Base-by-base conservation (phyloP, 306 rosid genomes). In the Casuarina equisetifolia region DNA sequence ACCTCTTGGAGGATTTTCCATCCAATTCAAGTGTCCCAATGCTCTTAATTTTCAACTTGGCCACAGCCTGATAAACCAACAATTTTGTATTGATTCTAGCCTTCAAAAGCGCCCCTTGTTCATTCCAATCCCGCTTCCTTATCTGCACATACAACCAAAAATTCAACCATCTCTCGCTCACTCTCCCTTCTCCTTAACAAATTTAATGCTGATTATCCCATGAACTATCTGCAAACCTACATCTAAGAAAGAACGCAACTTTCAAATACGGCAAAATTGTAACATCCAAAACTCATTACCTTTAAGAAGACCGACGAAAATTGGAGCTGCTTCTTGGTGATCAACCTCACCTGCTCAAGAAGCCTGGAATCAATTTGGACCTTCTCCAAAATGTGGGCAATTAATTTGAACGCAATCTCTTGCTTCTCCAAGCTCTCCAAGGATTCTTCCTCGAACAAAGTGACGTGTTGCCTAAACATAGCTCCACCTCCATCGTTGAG, bases 81-180 rank as follows among this genome's bases (percentile, higher is more conserved):
- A 95, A 73, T 81, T 95, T 95, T 25, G 90, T 83, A 80, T 92
- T 95, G 81, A 95, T 92, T 85, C 97, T 92, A 19, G 86, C 86
- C 84, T 95, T 95, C 75, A 92, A 81, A 80, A 83, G 84, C n/a
- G 88, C 82, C 48, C 99, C 99, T 76, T 92, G 97, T 78, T 95
- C 97, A 25, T 84, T 91, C 99, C 99, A 95, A 57, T 95, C 97
- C 79, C 92, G 89, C 91, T 92, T 95, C 89, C 91, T 87, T 79
- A 95, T 95, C 99, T 95, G 96, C 82, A 76, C 74, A 86, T 59
- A 62, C 43, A 74, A 36, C 55, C 82, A 78, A 67, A 48, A 61
- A 17, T 69, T 66, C 25, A 81, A 83, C 75, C 64, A 76, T 51
- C 32, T 61, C 44, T 58, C 35, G 3, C 64, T 2, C 19, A 10